Base-by-base conservation (phyloP, 305 asterid species). In the Caryopteris hybrid region DNA sequence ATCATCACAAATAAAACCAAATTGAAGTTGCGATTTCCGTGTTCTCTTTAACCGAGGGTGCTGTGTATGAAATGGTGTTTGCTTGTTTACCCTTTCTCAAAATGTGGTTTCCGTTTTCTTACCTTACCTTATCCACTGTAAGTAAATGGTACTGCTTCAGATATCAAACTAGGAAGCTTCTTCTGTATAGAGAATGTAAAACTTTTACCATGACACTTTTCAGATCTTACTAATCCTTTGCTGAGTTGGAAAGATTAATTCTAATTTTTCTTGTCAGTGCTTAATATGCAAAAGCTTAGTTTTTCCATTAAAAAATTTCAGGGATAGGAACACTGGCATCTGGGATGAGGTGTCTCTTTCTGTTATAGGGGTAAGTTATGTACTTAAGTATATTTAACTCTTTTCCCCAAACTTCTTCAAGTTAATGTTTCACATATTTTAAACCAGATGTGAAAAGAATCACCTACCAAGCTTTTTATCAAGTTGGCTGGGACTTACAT, bases 271-370 rank as follows among this genome's bases (percentile, higher is more conserved):
- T 52, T 63, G 18, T 59, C 36, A 20, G 13, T 39, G 46, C 25
- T 38, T 68, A 20, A 25, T 64, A 31, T 63, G 52, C 53, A 52
- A 75, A 73, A 16, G 34, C 41, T 59, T 36, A 64, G 59, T 61
- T 62, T 50, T 71, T 47, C 25, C 39, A 52, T 61, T 46, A 29
- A 31, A 17, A 36, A 16, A 64, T 78, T 76, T 56, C 86, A 94
- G 99, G 88, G 99, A 94, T 72, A 84, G 97, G 79, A 94, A 94
- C 85, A 94, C 99, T 73, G 99, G 99, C 53, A 87, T 94, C 73
- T 94, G 99, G 99, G 99, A 94, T 68, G 96, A 94, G 80, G 97
- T 94, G 46, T 94, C 97, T 71, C 76, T 91, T 69, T 80, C 85
- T 69, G 82, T 88, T 75, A 84, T 97, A 42, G 99, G 99, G 86